Conservation (phyloP, 2,329 filamentous ascomycete genomes). For the Sporothrix protearum region DNA sequence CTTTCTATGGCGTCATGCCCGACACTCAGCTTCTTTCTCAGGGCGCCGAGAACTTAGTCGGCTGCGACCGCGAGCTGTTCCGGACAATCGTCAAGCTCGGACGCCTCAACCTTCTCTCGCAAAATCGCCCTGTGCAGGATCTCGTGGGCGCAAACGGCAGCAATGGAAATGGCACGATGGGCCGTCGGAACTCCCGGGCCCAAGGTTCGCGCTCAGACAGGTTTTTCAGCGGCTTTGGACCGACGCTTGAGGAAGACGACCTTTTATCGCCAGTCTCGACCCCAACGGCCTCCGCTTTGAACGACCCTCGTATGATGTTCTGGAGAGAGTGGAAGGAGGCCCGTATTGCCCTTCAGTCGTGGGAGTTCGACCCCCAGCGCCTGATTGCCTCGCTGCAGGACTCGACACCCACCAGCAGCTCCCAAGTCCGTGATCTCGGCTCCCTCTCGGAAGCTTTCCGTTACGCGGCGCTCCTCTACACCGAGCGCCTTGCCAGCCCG, state of each 20-base stretch:
- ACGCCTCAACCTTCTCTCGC: conserved; percentile 77
- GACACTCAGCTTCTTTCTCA: conserved; percentile 51
- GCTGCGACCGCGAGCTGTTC: conserved; percentile 84
- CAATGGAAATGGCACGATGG: conserved; percentile 28
- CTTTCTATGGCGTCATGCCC: conserved; percentile 56
- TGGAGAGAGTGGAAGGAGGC: conserved; percentile 85
- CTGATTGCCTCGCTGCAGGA: conserved; percentile 42
- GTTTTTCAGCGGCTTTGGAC: conserved; percentile 52
- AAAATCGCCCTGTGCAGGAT: conserved; percentile 56
- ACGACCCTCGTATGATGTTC: conserved; percentile 64
- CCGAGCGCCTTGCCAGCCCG: conserved; percentile 78
- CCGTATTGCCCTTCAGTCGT: conserved; percentile 70
- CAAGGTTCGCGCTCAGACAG: conserved; percentile 42
- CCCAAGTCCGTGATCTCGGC: conserved; percentile 68
- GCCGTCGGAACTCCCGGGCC: conserved; percentile 30
- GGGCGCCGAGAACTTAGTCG: conserved; percentile 78
- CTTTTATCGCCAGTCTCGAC: conserved; percentile 41
- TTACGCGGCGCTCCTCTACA: conserved; percentile 83
- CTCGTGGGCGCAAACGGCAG: conserved; percentile 28
- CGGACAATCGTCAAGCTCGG: conserved; percentile 80
- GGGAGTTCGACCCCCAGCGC: conserved; percentile 65
- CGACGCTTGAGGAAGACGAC: conserved; percentile 55
- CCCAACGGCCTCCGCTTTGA: conserved; percentile 45
- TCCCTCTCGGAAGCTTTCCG: conserved; percentile 89
- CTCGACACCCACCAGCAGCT: conserved; percentile 45